Base-by-base conservation (phyloP, 2,329 filamentous ascomycete species). In the Verticillium klebahnii region DNA sequence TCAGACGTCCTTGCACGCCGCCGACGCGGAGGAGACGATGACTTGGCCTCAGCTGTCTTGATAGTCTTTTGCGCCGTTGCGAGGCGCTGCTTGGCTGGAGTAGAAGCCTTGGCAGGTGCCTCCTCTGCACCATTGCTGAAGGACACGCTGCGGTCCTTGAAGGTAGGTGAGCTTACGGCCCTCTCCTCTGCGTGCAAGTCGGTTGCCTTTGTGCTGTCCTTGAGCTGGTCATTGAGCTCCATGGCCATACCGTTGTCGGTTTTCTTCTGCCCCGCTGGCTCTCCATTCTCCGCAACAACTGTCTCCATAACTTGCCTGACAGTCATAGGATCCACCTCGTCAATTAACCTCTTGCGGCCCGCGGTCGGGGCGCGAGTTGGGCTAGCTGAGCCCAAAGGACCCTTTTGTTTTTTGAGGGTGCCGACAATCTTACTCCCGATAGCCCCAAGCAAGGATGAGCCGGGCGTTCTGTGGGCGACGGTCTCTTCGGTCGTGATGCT, bases 311-410 rank as follows among this genome's bases (percentile, higher is more conserved):
- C 37, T 15, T 40, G 15, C 37, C 37, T 40, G 15, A 40, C 15
- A 40, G 37, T 40, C 15, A 40, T 40, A 40, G 37, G 12, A 40
- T 40, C n/a, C n/a, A n/a, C n/a, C n/a, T n/a, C n/a, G n/a, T 66
- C 64, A 62, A 67, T 66, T 59, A 37, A 57, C 56, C 56, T 57
- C 56, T 57, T 57, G 12, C 36, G 56, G 19, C 34, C 56, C 15
- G 19, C 34, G 14, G 19, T 12, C 11, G 34, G 19, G 36, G 37
- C 15, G 15, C 37, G 37, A 40, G 19, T 19, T 12, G 34, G 19
- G 34, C 34, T 57, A 12, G 34, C 56, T 8, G 37, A 40, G 37
- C 37, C 37, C 15, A 40, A n/a, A 40, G 15, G 12, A 40, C 37
- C 37, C 37, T 40, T 40, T 40, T 40, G 15, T 40, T 5, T n/a